A percentile compares a stretch with the other conserved stretches of the same genome.
Conservation (phyloP, 2,329 filamentous ascomycete species). For the Plectosphaerella plurivora region DNA sequence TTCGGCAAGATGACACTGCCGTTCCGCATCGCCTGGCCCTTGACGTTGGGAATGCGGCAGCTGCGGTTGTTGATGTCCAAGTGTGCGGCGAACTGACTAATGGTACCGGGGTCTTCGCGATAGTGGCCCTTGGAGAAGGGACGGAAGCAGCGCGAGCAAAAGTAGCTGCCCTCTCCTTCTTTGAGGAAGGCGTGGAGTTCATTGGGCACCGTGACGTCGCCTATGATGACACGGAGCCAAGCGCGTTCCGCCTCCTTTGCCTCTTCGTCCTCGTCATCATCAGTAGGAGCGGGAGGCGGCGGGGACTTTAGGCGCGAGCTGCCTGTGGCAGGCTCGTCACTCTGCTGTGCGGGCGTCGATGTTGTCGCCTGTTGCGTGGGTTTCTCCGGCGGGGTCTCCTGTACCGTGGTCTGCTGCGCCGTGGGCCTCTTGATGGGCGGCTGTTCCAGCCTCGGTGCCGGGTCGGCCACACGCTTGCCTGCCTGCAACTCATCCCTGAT, state of each 20-base stretch:
- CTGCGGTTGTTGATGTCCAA: conserved; percentile 1
- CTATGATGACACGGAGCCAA: too few species aligned
- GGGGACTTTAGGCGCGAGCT: too few species aligned
- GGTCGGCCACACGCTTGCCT: too few species aligned
- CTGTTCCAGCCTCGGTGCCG: not conserved
- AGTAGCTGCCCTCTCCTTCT: conserved; percentile 15
- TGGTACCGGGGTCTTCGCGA: not conserved
- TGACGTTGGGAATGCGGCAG: conserved; percentile 6
- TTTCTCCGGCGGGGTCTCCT: not conserved
- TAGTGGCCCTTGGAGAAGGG: not conserved
- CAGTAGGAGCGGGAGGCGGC: too few species aligned
- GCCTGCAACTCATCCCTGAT: too few species aligned
- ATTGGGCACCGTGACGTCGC: not conserved
- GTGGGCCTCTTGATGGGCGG: not conserved
- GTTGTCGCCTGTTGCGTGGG: too few species aligned
- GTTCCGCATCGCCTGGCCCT: not conserved
- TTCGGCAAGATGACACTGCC: conserved; percentile 19
- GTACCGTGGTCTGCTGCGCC: not conserved
- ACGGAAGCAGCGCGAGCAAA: conserved; percentile 21
- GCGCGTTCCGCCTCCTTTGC: too few species aligned
- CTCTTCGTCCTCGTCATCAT: too few species aligned
- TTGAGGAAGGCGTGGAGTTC: conserved; percentile 17
- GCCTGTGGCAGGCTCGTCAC: too few species aligned
- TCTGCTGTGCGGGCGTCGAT: too few species aligned
- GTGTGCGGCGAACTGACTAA: not conserved